A percentile compares a stretch with the other conserved stretches of the same genome.
phyloP scores from a whole-genome alignment of 1,284 basidiomycete species.

The Melanopsichium pennsylvanicum region DNA sequence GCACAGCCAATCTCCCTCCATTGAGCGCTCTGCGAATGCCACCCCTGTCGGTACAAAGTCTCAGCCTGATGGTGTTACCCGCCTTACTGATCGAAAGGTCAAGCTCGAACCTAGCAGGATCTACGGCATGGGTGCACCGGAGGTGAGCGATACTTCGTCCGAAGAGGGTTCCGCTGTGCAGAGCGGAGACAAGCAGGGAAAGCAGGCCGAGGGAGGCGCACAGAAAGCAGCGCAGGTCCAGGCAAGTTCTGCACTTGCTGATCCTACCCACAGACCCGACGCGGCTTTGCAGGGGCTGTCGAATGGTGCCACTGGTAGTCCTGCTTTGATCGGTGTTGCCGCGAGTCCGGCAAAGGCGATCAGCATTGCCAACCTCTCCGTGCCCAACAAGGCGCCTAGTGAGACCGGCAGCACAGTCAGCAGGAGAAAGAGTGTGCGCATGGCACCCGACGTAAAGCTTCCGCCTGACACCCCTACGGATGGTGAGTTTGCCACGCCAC shows the following conservation, averaged over 20 bases:
- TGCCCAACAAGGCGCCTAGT: constrained; percentile 29
- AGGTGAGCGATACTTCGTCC: constrained; percentile 39
- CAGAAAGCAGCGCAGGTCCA: constrained; percentile 39
- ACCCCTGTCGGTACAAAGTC: constrained; percentile 18
- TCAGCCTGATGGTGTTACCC: constrained; percentile 31
- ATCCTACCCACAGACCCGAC: constrained; percentile 38
- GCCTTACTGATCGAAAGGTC: constrained; percentile 42
- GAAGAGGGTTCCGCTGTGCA: constrained; percentile 35
- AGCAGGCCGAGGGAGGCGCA: constrained; percentile 25
- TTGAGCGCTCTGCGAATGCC: constrained; percentile 17
- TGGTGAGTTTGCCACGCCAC: constrained; percentile 17
- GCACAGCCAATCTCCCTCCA: constrained; percentile 22
- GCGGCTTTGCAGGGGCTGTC: constrained; percentile 27
- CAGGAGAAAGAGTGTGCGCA: constrained; percentile 60
- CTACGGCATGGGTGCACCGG: constrained; percentile 37
- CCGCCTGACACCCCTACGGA: constrained; percentile 54
- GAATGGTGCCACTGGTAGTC: constrained; percentile 1
- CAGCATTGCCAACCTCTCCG: constrained; percentile 3
- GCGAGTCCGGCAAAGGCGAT: constrained; percentile 11
- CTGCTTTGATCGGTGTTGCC: not conserved
- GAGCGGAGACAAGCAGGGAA: not conserved
- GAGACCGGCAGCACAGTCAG: constrained; percentile 36
- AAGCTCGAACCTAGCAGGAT: constrained; percentile 43
- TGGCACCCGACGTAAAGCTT: constrained; percentile 60
- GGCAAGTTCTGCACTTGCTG: constrained; percentile 32